A percentile compares a stretch with the other conserved stretches of the same genome.
These are phyloP conservation scores for Ensete ventricosum DNA, from an alignment of 176 grass and related monocot genomes.

Conservation along the genomic window DNA sequence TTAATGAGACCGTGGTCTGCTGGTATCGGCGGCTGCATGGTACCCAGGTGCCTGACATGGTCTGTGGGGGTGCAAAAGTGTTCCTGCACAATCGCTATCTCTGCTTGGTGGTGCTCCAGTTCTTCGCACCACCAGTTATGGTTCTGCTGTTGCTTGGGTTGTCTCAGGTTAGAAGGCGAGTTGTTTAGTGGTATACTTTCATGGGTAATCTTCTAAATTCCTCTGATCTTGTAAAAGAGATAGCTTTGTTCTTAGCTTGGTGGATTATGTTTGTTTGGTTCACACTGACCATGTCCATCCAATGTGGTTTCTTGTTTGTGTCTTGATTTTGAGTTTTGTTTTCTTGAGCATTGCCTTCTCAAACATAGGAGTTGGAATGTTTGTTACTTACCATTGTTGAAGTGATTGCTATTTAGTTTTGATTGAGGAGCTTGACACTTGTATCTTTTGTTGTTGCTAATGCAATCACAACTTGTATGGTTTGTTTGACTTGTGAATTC, in stretches of 20 bases:
- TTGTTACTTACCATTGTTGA: neutral
- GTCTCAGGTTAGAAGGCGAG: conserved; percentile 49
- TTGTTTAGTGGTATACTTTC: conserved; percentile 39
- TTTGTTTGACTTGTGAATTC: too few relatives aligned
- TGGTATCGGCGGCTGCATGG: conserved; percentile 87
- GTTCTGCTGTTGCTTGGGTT: conserved; percentile 53
- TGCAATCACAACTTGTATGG: too few relatives aligned
- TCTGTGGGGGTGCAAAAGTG: conserved; percentile 82
- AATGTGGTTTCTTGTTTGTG: conserved; percentile 61
- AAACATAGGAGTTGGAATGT: neutral
- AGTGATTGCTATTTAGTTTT: neutral
- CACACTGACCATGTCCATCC: conserved; percentile 34
- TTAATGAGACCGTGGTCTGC: conserved; percentile 79
- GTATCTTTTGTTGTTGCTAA: too few relatives aligned
- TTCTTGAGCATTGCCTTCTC: neutral
- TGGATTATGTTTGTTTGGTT: conserved; percentile 63
- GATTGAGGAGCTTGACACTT: neutral
- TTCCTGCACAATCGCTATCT: conserved; percentile 87
- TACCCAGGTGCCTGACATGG: conserved; percentile 45
- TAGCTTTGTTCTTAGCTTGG: conserved; percentile 55
- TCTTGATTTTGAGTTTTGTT: conserved; percentile 38
- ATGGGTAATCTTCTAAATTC: conserved; percentile 37
- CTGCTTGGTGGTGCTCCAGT: conserved; percentile 52
- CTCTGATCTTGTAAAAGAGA: conserved; percentile 60
- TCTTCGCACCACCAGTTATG: conserved; percentile 43